phyloP scores from a whole-genome alignment of 2,329 filamentous ascomycete genomes.

The Tolypocladium pustulatum region DNA sequence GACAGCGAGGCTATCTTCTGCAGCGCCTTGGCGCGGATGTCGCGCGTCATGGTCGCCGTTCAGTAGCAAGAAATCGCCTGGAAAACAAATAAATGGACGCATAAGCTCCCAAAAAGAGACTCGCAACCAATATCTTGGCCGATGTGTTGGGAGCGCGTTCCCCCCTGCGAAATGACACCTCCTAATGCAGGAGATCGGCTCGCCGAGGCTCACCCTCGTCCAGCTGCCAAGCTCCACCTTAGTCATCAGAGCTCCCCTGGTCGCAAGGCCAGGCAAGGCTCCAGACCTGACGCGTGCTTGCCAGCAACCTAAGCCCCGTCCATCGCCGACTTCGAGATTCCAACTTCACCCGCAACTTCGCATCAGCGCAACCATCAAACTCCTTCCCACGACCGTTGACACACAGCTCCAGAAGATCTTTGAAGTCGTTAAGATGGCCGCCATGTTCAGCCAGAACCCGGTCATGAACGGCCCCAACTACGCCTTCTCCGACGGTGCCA shows the following conservation, averaged over 20 bases:
- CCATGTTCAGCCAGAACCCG: constrained; percentile 62
- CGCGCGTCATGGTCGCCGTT: constrained; percentile 33
- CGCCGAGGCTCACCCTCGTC: background rate
- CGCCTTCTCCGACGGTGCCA: constrained; percentile 53
- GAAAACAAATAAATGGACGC: background rate
- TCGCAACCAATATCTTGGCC: background rate
- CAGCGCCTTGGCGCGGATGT: constrained; percentile 51
- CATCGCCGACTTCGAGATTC: constrained; percentile 1
- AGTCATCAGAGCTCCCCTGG: constrained; percentile 31
- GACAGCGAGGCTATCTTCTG: constrained; percentile 56
- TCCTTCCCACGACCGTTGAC: background rate
- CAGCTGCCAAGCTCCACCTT: constrained; percentile 12
- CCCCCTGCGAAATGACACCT: background rate
- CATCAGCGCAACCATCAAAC: background rate
- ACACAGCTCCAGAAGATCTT: background rate
- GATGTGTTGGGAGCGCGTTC: background rate
- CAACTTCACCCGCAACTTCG: constrained; percentile 9
- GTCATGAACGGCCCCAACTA: constrained; percentile 60
- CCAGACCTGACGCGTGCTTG: constrained; percentile 35
- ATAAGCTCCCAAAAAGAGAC: background rate
- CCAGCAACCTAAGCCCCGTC: constrained; percentile 16
- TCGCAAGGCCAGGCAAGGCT: constrained; percentile 31
- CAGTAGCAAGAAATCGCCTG: background rate
- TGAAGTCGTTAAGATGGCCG: constrained; percentile 37
- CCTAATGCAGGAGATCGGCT: background rate